Evolutionary conservation across 805 yeast species (phyloP).

Genomic region (Monosporozyma aerobia): DNA sequence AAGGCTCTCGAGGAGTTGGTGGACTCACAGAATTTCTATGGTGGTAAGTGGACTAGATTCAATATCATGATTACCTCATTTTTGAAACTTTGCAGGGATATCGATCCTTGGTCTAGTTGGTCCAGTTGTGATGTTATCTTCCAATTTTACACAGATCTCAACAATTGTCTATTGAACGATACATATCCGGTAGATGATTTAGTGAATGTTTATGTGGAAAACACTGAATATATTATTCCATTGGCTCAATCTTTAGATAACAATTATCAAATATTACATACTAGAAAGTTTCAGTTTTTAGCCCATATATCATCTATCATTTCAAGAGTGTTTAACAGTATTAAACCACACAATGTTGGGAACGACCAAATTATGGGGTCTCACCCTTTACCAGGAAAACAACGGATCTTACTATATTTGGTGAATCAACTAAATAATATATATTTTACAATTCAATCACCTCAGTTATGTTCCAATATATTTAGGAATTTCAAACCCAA

Average conservation of each 20-base stretch:
- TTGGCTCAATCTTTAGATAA: slow-evolving; percentile 19
- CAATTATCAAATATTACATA: slow-evolving; percentile 10
- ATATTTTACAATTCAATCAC: slow-evolving; percentile 39
- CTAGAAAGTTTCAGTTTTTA: slow-evolving; percentile 30
- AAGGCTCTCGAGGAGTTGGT: slow-evolving; percentile 13
- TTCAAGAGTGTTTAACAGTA: slow-evolving; percentile 51
- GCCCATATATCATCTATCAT: slow-evolving; percentile 45
- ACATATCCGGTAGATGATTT: slow-evolving; percentile 29
- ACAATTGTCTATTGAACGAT: slow-evolving; percentile 36
- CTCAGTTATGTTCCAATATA: slow-evolving; percentile 29
- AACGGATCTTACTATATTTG: slow-evolving; percentile 41
- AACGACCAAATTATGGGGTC: background rate
- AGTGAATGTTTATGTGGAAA: slow-evolving; percentile 14
- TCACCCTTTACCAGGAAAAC: slow-evolving; percentile 29
- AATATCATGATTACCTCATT: slow-evolving; percentile 40
- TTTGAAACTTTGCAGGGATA: slow-evolving; percentile 38
- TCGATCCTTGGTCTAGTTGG: slow-evolving; percentile 43
- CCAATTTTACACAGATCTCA: slow-evolving; percentile 36
- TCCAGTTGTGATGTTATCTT: slow-evolving; percentile 42
- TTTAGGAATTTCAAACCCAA: slow-evolving; percentile 43
- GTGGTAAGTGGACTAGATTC: slow-evolving; percentile 29
- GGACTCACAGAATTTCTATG: slow-evolving; percentile 11
- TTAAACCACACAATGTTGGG: slow-evolving; percentile 33
- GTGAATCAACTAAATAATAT: slow-evolving; percentile 47
- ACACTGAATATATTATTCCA: slow-evolving; percentile 32